phyloP scores from a whole-genome alignment of 2,329 filamentous ascomycete genomes.

The Aspergillus quadrilineatus region DNA sequence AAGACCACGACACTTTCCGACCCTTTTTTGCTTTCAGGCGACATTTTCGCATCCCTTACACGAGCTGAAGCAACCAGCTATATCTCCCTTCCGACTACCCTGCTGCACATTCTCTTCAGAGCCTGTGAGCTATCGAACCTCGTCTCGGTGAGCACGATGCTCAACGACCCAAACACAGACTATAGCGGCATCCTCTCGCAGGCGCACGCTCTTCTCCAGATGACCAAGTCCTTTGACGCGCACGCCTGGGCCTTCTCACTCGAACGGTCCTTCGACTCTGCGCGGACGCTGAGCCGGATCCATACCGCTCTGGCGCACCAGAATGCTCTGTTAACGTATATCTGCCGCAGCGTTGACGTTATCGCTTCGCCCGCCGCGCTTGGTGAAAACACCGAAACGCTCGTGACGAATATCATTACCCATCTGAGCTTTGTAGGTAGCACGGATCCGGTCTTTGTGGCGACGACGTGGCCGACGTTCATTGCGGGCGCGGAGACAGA shows the following conservation, averaged over 20 bases:
- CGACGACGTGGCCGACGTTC: conserved; percentile 11
- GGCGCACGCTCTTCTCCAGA: not conserved
- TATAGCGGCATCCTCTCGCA: not conserved
- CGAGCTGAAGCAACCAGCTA: conserved; percentile 6
- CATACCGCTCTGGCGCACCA: not conserved
- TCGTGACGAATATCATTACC: not conserved
- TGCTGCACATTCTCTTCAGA: conserved; percentile 8
- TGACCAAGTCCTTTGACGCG: not conserved
- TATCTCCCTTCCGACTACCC: conserved; percentile 1
- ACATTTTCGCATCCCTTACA: not conserved
- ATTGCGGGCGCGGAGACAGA: conserved; percentile 10
- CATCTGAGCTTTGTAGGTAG: not conserved
- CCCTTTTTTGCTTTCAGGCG: not conserved
- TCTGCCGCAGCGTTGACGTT: not conserved
- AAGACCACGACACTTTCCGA: not conserved
- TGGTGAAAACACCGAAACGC: not conserved
- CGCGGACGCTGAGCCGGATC: not conserved
- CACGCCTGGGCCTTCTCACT: not conserved
- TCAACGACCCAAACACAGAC: not conserved
- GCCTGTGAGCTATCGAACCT: conserved; percentile 7
- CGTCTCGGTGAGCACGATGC: not conserved
- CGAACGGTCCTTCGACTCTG: not conserved
- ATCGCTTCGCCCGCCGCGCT: not conserved
- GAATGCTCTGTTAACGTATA: not conserved
- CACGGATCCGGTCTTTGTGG: conserved; percentile 9